Evolutionary conservation across 2,329 filamentous ascomycete species (phyloP), one percentile per base, ranked within the genome.

Genomic region (Trichoderma guizhouense): DNA sequence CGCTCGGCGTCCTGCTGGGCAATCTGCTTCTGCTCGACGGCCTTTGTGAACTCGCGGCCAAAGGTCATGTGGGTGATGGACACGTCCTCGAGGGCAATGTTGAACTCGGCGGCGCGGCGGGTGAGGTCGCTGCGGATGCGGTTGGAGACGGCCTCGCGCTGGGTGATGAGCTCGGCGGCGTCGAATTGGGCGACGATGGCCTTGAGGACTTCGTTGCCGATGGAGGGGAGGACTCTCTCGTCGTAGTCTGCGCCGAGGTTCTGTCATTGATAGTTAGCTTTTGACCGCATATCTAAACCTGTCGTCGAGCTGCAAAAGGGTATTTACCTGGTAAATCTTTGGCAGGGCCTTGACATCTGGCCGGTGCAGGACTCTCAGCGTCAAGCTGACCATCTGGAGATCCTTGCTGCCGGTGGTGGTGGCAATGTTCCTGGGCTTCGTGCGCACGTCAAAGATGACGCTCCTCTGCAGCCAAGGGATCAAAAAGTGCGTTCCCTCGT

Each of bases 11-110:
- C 96, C 85, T 99, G 96, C 86, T 99, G 96, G 71, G 96, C 96
- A 82, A 99, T 99, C 88, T 99, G 96, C 91, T 99, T 99, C 90
- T 99, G 96, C 86, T 99, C 96, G 79, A 99, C 96, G 75, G 96
- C 96, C 83, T 93, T 93, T 73, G 96, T 99, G 88, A 99, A 99
- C 84, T 99, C 96, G 83, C 95, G 95, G 77, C 96, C 96, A 82
- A 99, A 99, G 68, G 96, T 99, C 96, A 99, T 99, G 88, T 99
- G 96, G 74, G 96, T 99, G 84, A 99, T 99, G 80, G 94, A 97
- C 73, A 99, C 96, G 80, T 99, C 96, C 85, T 99, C 96, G 69
- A 99, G 93, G 32, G 94, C 94, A 80, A 99, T 99, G 88, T 99
- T 97, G 90, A 99, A 99, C 84, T 99, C 96, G 79, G 91, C 86